Evolutionary conservation across 1,139 yeast genomes (phyloP).

Genomic region (Scheffersomyces lignicola): DNA sequence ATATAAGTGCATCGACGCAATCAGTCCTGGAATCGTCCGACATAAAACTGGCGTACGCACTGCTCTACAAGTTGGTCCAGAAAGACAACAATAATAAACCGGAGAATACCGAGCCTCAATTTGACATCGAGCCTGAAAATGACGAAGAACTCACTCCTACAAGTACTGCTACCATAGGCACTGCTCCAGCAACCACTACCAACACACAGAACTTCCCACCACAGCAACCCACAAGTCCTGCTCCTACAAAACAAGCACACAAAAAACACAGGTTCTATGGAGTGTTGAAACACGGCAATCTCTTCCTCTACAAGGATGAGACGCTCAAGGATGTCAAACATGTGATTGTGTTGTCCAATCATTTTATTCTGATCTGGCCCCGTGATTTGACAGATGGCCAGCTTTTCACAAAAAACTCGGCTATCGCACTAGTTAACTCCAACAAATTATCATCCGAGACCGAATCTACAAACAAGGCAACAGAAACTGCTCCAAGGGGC

Average conservation of each 20-base stretch:
- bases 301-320: slow-evolving; percentile 76
- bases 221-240: slow-evolving; percentile 5
- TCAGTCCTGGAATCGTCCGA: slow-evolving; percentile 39
- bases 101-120: slow-evolving; percentile 7
- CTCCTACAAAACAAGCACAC: slow-evolving; percentile 17
- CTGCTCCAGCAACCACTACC: slow-evolving; percentile 9
- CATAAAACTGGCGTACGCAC: slow-evolving; percentile 56
- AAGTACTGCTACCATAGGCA: slow-evolving; percentile 2
- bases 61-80: slow-evolving; percentile 55
- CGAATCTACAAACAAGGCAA: not conserved
- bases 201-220: slow-evolving; percentile 2
- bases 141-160: not conserved
- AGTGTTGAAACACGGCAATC: slow-evolving; percentile 77
- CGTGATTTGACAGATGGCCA: slow-evolving; percentile 68
- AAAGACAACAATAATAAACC: slow-evolving; percentile 24
- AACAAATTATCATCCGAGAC: slow-evolving; percentile 7
- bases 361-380: slow-evolving; percentile 86
- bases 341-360: slow-evolving; percentile 73
- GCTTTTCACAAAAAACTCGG: slow-evolving; percentile 74
- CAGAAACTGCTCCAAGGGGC: slow-evolving; percentile 45
- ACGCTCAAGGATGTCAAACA: slow-evolving; percentile 67
- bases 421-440: slow-evolving; percentile 64
- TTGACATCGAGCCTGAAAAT: slow-evolving; percentile 4
- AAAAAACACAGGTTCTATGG: slow-evolving; percentile 67
- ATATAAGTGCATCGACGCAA: slow-evolving; percentile 33